Evolutionary conservation across 2,329 filamentous ascomycete genomes (phyloP), one percentile per base, ranked within the genome.

Genomic region (Uncinocarpus reesii): DNA sequence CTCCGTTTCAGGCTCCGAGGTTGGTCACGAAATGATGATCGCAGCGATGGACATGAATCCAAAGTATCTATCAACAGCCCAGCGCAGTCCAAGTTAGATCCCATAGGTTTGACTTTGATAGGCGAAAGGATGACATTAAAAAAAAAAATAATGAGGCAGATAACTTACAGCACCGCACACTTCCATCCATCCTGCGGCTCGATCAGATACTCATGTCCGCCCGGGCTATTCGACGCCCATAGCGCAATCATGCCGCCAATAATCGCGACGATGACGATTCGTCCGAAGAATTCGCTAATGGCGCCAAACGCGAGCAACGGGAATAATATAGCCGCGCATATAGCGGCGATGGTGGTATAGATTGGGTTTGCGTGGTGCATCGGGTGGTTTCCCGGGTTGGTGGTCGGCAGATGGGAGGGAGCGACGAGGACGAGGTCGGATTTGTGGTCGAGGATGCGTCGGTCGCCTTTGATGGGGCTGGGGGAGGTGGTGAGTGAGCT

Each of bases 241-340:
- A 60, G 59, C 4, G 63, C 59, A 6, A 74, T 68, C 1, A 73
- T 70, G 0, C 70, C 62, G 0, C 70, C 74, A 0, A 78, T 72
- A 0, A 81, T 65, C 3, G 73, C 56, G 1, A 79, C 73, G 2
- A 83, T 71, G 0, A 73, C 72, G 53, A 82, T 70, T n/a, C 79
- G 71, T 1, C 74, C 76, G 0, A 74, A 58, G 51, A 81, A 78
- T 4, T 73, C 71, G 0, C 73, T 69, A 16, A 83, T 75, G 18
- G 79, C 67, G 4, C 71, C 62, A 57, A 83, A 83, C 0, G 76
- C 71, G 7, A 82, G 57, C 1, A 81, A 67, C 0, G 80, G 79
- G 0, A 79, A 63, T 4, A 82, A 62, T 1, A 83, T 66, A 0
- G 74, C 71, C 0, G 70, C 65, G 0, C 73, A 74, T 7, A 75